phyloP scores from a whole-genome alignment of 371 early-diverging fungal species.

The Mortierella sp. region DNA sequence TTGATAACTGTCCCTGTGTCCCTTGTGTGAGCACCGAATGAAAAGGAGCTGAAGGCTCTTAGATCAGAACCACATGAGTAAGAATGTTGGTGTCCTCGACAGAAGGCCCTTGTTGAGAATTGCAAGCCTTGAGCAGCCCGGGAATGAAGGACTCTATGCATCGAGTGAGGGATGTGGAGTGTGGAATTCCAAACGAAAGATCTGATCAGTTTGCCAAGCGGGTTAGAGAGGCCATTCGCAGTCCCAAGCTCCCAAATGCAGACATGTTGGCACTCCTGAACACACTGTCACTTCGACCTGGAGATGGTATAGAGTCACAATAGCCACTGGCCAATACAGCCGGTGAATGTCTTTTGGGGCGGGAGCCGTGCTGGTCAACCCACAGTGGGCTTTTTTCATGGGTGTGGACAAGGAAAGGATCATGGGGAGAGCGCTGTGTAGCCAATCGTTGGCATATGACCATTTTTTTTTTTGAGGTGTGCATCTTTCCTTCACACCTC shows the following conservation, averaged over 20 bases:
- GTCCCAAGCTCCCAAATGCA: too few species aligned
- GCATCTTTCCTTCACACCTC: not conserved
- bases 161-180: not conserved
- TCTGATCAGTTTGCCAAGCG: not conserved
- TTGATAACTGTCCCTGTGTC: slow-evolving; percentile 2
- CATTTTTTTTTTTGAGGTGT: too few species aligned
- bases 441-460: too few species aligned
- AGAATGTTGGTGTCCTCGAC: not conserved
- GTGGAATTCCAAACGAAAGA: not conserved
- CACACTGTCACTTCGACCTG: too few species aligned
- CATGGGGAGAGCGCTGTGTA: too few species aligned
- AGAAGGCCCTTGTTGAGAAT: slow-evolving; percentile 8
- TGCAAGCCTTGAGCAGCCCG: slow-evolving; percentile 2
- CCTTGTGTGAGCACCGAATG: slow-evolving; percentile 12
- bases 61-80: not conserved
- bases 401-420: too few species aligned
- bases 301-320: too few species aligned
- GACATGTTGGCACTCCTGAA: too few species aligned
- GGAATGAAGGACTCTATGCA: slow-evolving; percentile 18
- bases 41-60: slow-evolving; percentile 9
- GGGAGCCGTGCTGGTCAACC: too few species aligned
- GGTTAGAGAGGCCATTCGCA: not conserved
- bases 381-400: too few species aligned
- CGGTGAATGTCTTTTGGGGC: too few species aligned
- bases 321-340: too few species aligned